phyloP scores from a whole-genome alignment of 768 basidiomycete genomes.

The Phlegmacium glaucopus region DNA sequence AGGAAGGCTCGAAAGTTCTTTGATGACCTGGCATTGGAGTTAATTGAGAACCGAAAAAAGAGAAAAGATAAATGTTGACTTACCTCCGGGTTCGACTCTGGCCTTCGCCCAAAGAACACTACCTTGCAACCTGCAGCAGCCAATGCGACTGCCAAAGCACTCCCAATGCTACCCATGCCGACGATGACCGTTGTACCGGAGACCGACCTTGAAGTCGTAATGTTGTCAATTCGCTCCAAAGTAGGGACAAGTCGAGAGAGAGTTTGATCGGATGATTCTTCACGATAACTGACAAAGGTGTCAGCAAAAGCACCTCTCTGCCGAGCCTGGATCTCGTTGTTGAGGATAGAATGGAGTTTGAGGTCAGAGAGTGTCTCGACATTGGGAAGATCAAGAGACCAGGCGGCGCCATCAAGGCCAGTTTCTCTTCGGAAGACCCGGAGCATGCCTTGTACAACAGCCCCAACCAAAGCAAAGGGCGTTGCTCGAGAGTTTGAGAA shows the following conservation, averaged over 20 bases:
- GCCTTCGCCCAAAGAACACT: slow-evolving; percentile 24
- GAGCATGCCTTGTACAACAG: slow-evolving; percentile 26
- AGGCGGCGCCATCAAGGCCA: slow-evolving; percentile 21
- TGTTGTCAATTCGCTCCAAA: slow-evolving; percentile 14
- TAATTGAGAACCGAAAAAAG: neutral
- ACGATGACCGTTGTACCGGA: slow-evolving; percentile 26
- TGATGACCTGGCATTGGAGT: slow-evolving; percentile 13
- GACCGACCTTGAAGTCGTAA: slow-evolving; percentile 7
- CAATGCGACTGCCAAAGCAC: slow-evolving; percentile 21
- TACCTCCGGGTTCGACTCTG: slow-evolving; percentile 16
- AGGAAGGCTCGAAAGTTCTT: slow-evolving; percentile 14
- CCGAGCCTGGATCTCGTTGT: slow-evolving; percentile 16
- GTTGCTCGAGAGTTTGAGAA: slow-evolving; percentile 16
- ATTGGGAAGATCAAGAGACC: slow-evolving; percentile 22
- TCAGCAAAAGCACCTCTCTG: slow-evolving; percentile 12
- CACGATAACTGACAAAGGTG: slow-evolving; percentile 20
- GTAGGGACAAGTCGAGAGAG: slow-evolving; percentile 22
- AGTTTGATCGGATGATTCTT: slow-evolving; percentile 12
- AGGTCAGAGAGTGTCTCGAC: slow-evolving; percentile 6
- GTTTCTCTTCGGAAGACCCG: slow-evolving; percentile 28
- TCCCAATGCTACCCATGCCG: slow-evolving; percentile 31
- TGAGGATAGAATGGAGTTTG: slow-evolving; percentile 10
- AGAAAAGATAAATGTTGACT: slow-evolving; percentile 1
- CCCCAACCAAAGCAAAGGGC: slow-evolving; percentile 16
- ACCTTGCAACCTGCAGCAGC: slow-evolving; percentile 21